Evolutionary conservation across 2,329 filamentous ascomycete species (phyloP).

Genomic region (Paracoccidioides lutzii): DNA sequence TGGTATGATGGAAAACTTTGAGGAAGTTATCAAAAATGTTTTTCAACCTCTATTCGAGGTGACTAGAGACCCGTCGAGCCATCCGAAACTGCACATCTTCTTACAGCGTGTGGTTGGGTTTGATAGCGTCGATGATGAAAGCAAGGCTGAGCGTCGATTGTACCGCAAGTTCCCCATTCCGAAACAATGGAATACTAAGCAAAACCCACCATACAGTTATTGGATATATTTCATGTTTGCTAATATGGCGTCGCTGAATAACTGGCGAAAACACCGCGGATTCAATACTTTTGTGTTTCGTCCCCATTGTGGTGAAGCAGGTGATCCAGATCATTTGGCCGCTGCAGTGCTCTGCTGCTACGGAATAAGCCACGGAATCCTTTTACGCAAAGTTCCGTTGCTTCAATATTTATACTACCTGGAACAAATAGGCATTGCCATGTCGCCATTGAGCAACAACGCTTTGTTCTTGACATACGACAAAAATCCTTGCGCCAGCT

Average conservation of each 20-base stretch:
- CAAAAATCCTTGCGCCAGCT: conserved; percentile 87
- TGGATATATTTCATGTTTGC: conserved; percentile 98
- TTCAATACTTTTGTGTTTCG: conserved; percentile 93
- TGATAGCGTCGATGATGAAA: conserved; percentile 96
- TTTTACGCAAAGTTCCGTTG: conserved; percentile 85
- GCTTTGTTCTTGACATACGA: conserved; percentile 93
- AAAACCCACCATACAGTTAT: conserved; percentile 97
- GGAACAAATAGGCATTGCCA: conserved; percentile 94
- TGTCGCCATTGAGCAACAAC: conserved; percentile 98
- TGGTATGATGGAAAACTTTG: conserved; percentile 74
- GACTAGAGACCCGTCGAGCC: conserved; percentile 69
- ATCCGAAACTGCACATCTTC: conserved; percentile 90
- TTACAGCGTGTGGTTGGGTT: conserved; percentile 91
- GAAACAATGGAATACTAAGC: conserved; percentile 74
- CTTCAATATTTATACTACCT: conserved; percentile 97
- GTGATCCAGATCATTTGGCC: conserved; percentile 90
- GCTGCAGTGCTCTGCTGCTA: conserved; percentile 85
- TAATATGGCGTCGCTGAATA: conserved; percentile 85
- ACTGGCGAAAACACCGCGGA: conserved; percentile 76
- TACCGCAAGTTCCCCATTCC: conserved; percentile 92
- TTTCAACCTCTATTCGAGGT: conserved; percentile 93
- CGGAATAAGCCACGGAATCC: conserved; percentile 88
- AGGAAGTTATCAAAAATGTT: conserved; percentile 79
- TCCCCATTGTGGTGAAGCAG: conserved; percentile 92
- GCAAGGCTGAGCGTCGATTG: conserved; percentile 86